phyloP scores from a whole-genome alignment of 148 eudicot species.

The Vaccinium myrtillus region DNA sequence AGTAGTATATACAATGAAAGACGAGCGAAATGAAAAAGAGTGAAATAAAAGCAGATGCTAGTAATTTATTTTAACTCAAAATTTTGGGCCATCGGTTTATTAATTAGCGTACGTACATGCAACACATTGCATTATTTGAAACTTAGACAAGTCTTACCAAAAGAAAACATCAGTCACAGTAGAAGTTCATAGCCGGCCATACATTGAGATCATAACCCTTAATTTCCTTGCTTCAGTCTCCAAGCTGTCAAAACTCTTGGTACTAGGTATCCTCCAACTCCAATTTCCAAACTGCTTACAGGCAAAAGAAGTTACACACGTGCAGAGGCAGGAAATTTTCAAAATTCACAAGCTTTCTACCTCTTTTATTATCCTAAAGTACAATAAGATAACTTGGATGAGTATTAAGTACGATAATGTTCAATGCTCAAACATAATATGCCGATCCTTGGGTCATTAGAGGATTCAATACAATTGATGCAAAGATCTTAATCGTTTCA shows the following conservation, averaged over 20 bases:
- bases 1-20: not conserved
- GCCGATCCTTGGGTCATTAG: not conserved
- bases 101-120: not conserved
- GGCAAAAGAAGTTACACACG: not conserved
- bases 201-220: slow-evolving; percentile 61
- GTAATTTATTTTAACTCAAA: not conserved
- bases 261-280: slow-evolving; percentile 88
- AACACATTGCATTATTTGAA: slow-evolving; percentile 6
- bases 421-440: not conserved
- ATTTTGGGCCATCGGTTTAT: not conserved
- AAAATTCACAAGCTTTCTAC: not conserved
- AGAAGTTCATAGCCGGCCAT: slow-evolving; percentile 58
- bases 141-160: no score
- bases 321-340: slow-evolving; percentile 1
- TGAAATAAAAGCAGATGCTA: not conserved
- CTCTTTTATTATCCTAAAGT: not conserved
- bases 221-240: slow-evolving; percentile 56
- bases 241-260: slow-evolving; percentile 56
- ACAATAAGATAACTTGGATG: not conserved
- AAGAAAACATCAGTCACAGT: not conserved
- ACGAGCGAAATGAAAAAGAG: not conserved
- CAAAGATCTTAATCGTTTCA: not conserved
- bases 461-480: not conserved
- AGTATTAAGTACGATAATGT: not conserved
- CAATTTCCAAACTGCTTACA: slow-evolving; percentile 74